A percentile compares a stretch with the other conserved stretches of the same genome.
Evolutionary conservation across 2,329 filamentous ascomycete genomes (phyloP).

Genomic region (Thermothelomyces thermophilus): DNA sequence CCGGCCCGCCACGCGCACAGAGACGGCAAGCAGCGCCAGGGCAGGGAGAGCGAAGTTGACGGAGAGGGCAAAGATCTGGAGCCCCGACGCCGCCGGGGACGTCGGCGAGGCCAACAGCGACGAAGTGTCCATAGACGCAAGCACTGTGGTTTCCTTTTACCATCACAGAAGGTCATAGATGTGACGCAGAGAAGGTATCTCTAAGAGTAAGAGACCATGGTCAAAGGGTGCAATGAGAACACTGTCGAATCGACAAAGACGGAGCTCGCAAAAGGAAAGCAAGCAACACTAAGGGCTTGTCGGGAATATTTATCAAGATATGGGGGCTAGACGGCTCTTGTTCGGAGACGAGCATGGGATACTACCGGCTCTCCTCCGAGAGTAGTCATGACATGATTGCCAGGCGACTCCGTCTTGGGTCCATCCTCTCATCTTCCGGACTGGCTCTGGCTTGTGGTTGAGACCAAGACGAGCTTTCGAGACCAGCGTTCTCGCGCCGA

Average conservation of each 20-base stretch:
- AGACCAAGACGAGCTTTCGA: constrained; percentile 7
- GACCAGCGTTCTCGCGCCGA: constrained; percentile 19
- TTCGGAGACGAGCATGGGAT: constrained; percentile 13
- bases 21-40: constrained; percentile 26
- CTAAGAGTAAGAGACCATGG: too few relatives aligned
- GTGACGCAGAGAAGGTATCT: too few relatives aligned
- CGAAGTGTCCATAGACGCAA: constrained; percentile 23
- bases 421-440: neutral
- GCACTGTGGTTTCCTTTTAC: neutral
- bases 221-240: too few relatives aligned
- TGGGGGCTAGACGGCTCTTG: constrained; percentile 13
- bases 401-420: constrained; percentile 16
- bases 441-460: neutral
- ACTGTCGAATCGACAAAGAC: too few relatives aligned
- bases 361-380: neutral
- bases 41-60: constrained; percentile 29
- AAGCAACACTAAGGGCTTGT: constrained; percentile 9
- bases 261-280: too few relatives aligned
- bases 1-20: constrained; percentile 24
- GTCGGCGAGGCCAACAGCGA: constrained; percentile 15
- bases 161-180: too few relatives aligned
- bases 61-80: constrained; percentile 28
- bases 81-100: constrained; percentile 18
- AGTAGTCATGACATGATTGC: constrained; percentile 13
- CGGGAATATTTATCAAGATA: constrained; percentile 23